A percentile compares a stretch with the other conserved stretches of the same genome.
Conservation (phyloP, 495 filamentous ascomycete genomes). For the Neurospora tetrasperma region DNA sequence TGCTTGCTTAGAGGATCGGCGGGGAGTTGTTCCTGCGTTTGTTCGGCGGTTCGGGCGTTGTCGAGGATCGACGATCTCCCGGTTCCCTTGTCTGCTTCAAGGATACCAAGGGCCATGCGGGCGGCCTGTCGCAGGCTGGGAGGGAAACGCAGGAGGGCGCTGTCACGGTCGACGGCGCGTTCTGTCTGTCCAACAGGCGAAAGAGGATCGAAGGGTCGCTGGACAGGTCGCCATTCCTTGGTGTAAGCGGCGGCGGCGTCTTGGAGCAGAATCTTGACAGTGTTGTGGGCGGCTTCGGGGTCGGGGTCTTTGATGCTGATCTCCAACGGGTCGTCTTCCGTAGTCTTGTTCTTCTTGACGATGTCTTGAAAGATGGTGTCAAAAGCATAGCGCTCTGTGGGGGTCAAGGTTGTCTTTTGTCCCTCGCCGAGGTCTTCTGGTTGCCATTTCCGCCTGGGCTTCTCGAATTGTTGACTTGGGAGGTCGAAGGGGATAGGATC, state of each 20-base stretch:
- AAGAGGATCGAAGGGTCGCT: conserved; percentile 6
- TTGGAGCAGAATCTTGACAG: conserved; percentile 25
- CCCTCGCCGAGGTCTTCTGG: conserved; percentile 9
- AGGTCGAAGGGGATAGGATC: conserved; percentile 33
- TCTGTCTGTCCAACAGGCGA: conserved; percentile 8
- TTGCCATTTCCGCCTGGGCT: not conserved
- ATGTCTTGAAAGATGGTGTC: conserved; percentile 50
- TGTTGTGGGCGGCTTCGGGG: conserved; percentile 1
- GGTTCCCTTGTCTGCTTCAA: conserved; percentile 10
- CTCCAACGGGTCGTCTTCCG: not conserved
- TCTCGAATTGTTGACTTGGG: conserved; percentile 8
- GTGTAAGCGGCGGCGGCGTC: conserved; percentile 19
- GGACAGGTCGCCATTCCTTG: conserved; percentile 5
- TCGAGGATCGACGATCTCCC: not conserved
- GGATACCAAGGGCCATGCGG: conserved; percentile 23
- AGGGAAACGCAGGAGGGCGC: conserved; percentile 31
- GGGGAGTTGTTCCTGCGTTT: not conserved
- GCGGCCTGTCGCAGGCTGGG: conserved; percentile 30
- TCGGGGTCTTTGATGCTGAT: not conserved
- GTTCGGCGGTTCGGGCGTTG: not conserved
- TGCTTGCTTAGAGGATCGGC: conserved; percentile 8
- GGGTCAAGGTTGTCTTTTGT: conserved; percentile 43
- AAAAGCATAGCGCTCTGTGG: conserved; percentile 43
- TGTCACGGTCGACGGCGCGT: conserved; percentile 18
- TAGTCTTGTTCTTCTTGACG: not conserved